Base-by-base conservation (phyloP, 1,139 yeast genomes). In the Suhomyces guaymorum region DNA sequence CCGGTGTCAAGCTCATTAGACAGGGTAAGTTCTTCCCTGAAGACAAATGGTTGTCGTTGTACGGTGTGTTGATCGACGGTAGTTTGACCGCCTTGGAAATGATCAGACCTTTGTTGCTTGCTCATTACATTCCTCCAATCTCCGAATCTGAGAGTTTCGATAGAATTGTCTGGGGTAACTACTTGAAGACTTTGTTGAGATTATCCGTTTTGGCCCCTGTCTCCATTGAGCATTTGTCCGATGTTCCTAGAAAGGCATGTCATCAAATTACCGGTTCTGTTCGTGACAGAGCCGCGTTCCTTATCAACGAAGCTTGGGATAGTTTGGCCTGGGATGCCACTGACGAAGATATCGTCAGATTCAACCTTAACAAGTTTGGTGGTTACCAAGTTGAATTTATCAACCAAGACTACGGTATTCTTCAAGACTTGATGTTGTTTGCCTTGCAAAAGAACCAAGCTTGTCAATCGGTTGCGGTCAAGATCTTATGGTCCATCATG, bases 191-290 rank as follows among this genome's bases (percentile, higher is more conserved):
- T 9, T 61, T 82, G 28, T 68, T 85, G 17, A 73, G 71, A 38
- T 52, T 77, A 28, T 73, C 78, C 3, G 69, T 78, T 2, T 61
- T 77, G 14, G 73, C 75, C 43, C 82, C 85, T 1, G 78, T 79
- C 10, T 64, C 85, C 0, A 61, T 75, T 37, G 84, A 80, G 48
- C 84, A 80, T 48, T 63, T 83, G 38, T 75, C 88, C 2, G 82
- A 78, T 30, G 80, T 85, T 35, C 89, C 94, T 31, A 73, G 82
- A 53, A 80, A 80, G 48, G 90, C 90, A 1, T 79, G 89, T 47
- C 66, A 64, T 59, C 70, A 70, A 38, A 76, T 87, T 30, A 74
- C 89, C 1, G 80, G 80, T 9, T 80, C 78, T 47, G 63, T 86
- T 44, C 72, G 95, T 46, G 72, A 73, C 18, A 65, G 84, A 42